A percentile compares a stretch with the other conserved stretches of the same genome.
These are phyloP conservation scores for Pseudogymnoascus sp. DNA, from an alignment of 2,329 filamentous ascomycete genomes.

Conservation along the genomic window DNA sequence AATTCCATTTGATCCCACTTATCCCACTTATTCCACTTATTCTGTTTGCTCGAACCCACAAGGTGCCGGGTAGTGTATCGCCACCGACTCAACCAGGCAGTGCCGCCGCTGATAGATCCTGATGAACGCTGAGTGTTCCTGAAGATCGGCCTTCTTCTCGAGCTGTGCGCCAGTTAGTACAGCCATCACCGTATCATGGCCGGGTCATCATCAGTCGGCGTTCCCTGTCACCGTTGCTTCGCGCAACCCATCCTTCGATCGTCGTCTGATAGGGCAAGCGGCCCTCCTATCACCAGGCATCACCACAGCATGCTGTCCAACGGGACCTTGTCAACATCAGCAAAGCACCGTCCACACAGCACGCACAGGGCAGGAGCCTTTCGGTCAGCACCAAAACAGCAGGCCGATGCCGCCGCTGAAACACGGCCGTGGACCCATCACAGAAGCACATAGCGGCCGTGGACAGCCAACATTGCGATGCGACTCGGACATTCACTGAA, in stretches of 20 bases:
- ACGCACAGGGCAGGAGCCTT: background rate
- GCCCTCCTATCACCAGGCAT: background rate
- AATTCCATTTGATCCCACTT: background rate
- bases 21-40: background rate
- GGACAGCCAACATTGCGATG: constrained; percentile 6
- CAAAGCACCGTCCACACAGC: background rate
- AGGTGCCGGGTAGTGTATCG: background rate
- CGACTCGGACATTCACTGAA: constrained; percentile 2
- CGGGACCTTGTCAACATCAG: background rate
- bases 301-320: background rate
- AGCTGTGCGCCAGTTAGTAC: background rate
- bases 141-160: constrained; percentile 2
- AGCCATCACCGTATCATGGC: background rate
- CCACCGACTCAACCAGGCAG: constrained; percentile 6
- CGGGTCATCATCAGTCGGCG: background rate
- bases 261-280: background rate
- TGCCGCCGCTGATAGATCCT: background rate
- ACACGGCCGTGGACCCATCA: background rate
- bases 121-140: background rate
- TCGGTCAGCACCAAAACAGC: background rate
- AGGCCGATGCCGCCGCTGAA: background rate
- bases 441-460: background rate
- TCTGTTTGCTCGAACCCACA: background rate
- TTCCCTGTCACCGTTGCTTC: background rate
- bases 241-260: background rate